These are phyloP conservation scores for Xerocomus potaroensis DNA, from an alignment of 768 basidiomycete genomes.

Conservation along the genomic window DNA sequence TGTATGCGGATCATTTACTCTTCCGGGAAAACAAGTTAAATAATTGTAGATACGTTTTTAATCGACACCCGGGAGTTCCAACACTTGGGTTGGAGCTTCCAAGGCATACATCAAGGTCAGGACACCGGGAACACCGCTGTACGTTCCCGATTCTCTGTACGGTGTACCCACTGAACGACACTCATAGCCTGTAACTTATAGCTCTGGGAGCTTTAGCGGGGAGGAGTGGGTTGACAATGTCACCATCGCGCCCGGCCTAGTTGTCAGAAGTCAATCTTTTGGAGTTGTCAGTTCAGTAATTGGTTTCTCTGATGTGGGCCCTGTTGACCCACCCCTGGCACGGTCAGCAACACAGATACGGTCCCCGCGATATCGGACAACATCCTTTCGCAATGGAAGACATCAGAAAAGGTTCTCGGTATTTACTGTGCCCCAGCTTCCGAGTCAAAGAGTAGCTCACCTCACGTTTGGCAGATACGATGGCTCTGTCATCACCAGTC, in stretches of 20 bases:
- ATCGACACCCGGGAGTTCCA: constrained; percentile 28
- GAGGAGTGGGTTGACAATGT: constrained; percentile 2
- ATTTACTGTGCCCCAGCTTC: constrained; percentile 27
- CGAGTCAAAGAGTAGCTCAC: constrained; percentile 15
- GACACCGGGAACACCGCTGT: constrained; percentile 9
- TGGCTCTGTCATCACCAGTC: constrained; percentile 12
- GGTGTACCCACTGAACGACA: not conserved
- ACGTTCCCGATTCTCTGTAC: not conserved
- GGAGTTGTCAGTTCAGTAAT: constrained; percentile 23
- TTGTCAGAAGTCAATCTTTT: constrained; percentile 26
- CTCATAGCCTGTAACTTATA: not conserved
- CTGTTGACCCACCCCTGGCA: constrained; percentile 27
- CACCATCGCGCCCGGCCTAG: not conserved
- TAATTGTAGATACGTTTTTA: constrained; percentile 18
- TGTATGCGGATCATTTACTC: constrained; percentile 14
- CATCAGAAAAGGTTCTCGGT: constrained; percentile 23
- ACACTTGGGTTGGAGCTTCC: constrained; percentile 27
- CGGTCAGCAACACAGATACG: constrained; percentile 10
- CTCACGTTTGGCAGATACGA: constrained; percentile 25
- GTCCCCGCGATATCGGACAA: constrained; percentile 18
- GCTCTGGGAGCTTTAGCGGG: constrained; percentile 4
- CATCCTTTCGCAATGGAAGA: constrained; percentile 27
- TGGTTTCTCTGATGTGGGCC: constrained; percentile 32
- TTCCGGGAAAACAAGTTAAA: not conserved
- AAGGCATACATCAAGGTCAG: constrained; percentile 3